phyloP scores from a whole-genome alignment of 2,329 filamentous ascomycete species.

The Aspergillus sp. region DNA sequence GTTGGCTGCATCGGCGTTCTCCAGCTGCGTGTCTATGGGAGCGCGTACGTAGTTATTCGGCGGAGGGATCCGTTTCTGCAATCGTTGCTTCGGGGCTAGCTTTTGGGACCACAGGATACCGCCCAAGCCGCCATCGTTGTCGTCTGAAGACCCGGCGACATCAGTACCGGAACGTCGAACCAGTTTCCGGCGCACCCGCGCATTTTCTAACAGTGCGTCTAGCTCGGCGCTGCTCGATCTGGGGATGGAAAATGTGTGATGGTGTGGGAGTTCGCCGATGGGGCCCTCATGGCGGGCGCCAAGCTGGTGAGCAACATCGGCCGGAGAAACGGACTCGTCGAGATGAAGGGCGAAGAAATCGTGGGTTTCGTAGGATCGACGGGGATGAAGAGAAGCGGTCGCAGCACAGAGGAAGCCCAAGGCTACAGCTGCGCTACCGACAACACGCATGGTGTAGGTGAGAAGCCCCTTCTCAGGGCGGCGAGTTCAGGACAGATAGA shows the following conservation, averaged over 20 bases:
- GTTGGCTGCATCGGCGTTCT: constrained; percentile 50
- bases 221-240: constrained; percentile 56
- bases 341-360: constrained; percentile 95
- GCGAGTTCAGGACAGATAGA: constrained; percentile 16
- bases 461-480: constrained; percentile 10
- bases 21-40: constrained; percentile 39
- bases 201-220: constrained; percentile 50
- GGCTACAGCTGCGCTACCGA: constrained; percentile 20
- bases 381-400: constrained; percentile 48
- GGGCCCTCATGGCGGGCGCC: constrained; percentile 78
- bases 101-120: constrained; percentile 77
- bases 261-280: constrained; percentile 72
- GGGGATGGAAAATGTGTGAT: constrained; percentile 80
- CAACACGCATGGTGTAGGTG: constrained; percentile 22
- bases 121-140: constrained; percentile 60
- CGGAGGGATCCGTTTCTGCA: constrained; percentile 58
- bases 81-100: constrained; percentile 61
- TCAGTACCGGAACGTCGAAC: constrained; percentile 43
- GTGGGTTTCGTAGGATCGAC: constrained; percentile 72
- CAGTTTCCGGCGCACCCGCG: constrained; percentile 62
- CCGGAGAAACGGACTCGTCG: constrained; percentile 63
- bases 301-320: constrained; percentile 66
- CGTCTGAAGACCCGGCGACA: constrained; percentile 10
- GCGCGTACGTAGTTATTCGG: constrained; percentile 32
- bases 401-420: constrained; percentile 42